A percentile compares a stretch with the other conserved stretches of the same genome.
phyloP scores from a whole-genome alignment of 2,329 filamentous ascomycete genomes.

The Hymenoscyphus infarciens region DNA sequence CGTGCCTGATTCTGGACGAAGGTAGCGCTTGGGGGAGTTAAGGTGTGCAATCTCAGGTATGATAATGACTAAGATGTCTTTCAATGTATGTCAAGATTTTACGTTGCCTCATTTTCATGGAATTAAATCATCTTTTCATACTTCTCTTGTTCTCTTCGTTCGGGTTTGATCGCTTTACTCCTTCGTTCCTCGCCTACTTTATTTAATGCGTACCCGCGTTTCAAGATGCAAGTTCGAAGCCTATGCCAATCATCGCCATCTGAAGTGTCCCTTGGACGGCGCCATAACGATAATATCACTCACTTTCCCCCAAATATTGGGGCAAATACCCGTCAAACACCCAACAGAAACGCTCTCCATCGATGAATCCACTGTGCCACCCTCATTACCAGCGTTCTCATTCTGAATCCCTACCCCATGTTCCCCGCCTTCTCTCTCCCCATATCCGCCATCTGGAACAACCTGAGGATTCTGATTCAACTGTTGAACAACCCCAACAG shows the following conservation, averaged over 20 bases:
- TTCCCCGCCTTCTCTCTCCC: background rate
- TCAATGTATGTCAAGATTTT: slow-evolving; percentile 1
- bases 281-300: background rate
- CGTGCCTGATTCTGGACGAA: background rate
- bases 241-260: background rate
- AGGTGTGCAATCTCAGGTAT: background rate
- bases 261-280: background rate
- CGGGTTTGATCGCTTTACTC: background rate
- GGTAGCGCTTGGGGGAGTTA: background rate
- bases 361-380: background rate
- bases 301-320: background rate
- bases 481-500: background rate
- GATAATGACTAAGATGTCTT: background rate
- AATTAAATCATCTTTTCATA: background rate
- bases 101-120: background rate
- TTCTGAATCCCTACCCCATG: background rate
- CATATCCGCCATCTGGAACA: background rate
- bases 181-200: background rate
- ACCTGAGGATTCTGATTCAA: background rate
- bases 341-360: background rate
- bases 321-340: slow-evolving; percentile 1
- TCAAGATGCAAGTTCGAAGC: background rate
- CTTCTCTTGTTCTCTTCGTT: background rate
- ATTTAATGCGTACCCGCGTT: background rate
- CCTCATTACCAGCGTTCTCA: background rate